Evolutionary conservation across 768 basidiomycete genomes (phyloP), one percentile per base, ranked within the genome.

Genomic region (Chalciporus pseudorubinellus): DNA sequence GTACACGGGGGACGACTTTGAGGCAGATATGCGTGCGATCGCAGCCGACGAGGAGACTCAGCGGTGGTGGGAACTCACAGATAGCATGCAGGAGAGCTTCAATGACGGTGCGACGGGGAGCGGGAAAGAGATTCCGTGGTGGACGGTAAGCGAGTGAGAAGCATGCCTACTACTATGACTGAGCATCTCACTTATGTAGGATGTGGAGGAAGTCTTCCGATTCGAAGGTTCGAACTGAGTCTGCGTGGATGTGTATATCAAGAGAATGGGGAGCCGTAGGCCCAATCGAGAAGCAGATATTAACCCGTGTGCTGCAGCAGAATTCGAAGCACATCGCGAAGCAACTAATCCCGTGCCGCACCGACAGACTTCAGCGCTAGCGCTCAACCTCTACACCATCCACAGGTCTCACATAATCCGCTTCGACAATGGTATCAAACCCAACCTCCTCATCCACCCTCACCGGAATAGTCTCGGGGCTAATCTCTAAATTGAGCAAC

Each of bases 11-110:
- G 52, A 70, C 3, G 79, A 91, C 57, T 89, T 79, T 34, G 80
- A 77, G 38, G 71, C 55, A 13, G 89, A 90, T 59, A 89, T 90
- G 87, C 73, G 70, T 31, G 72, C 63, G 19, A 75, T 89, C 24
- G 83, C 76, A 3, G 78, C 80, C 16, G 85, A 88, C 62, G 73
- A 79, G 14, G 82, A 84, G 61, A 91, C 87, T n/a, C 77, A 77
- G 64, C 65, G 77, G 52, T 91, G 89, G 89, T 90, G 89, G 89
- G 70, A 74, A 58, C 64, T 89, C 39, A 90, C 87, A 0, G 89
- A 89, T 64, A 72, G 61, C 4, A 87, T 91, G 87, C 89, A 92
- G 68, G 81, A 85, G 66, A 86, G 82, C 60, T 81, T 90, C 39
- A 74, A 83, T n/a, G 74, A 79, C 3, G 86, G 80, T 34, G 87